Evolutionary conservation across 2,329 filamentous ascomycete species (phyloP).

Genomic region (Colletotrichum sp.): DNA sequence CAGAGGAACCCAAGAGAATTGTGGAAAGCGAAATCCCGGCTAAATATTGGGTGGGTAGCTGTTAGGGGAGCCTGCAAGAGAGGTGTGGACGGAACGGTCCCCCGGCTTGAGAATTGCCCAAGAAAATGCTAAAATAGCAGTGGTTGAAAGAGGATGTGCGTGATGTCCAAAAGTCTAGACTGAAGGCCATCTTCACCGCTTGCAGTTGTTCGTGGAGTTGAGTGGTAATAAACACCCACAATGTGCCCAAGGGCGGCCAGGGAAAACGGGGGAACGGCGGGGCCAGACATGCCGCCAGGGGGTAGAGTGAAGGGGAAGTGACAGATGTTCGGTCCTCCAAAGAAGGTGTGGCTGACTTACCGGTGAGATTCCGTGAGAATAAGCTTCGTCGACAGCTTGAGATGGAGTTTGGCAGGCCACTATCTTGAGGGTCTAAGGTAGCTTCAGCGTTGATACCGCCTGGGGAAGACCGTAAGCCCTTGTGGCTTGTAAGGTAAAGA

Average conservation of each 20-base stretch:
- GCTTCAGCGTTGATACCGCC: slow-evolving; percentile 4
- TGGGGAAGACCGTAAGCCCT: neutral
- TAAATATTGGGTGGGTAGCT: slow-evolving; percentile 17
- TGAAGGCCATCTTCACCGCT: slow-evolving; percentile 13
- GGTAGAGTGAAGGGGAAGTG: neutral
- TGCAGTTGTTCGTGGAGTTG: neutral
- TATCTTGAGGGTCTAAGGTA: neutral
- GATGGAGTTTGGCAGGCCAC: neutral
- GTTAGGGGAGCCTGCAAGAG: neutral
- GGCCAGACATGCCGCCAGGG: neutral
- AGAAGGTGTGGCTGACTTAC: slow-evolving; percentile 11
- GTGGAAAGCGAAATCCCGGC: slow-evolving; percentile 15
- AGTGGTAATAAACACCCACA: neutral
- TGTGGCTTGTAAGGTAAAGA: neutral
- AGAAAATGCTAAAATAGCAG: neutral
- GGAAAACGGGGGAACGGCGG: neutral
- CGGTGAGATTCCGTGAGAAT: neutral
- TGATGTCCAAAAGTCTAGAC: slow-evolving; percentile 13
- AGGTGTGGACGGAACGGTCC: slow-evolving; percentile 18
- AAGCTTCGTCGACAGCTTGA: slow-evolving; percentile 15
- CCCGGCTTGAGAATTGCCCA: neutral
- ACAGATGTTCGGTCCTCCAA: neutral
- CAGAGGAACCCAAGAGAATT: neutral
- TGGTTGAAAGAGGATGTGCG: slow-evolving; percentile 3
- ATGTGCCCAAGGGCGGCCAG: neutral